Percentiles rank a stretch among this genome's conserved stretches.
Conservation (phyloP, 2,329 filamentous ascomycete species). For the Aaosphaeria pasadenensis region DNA sequence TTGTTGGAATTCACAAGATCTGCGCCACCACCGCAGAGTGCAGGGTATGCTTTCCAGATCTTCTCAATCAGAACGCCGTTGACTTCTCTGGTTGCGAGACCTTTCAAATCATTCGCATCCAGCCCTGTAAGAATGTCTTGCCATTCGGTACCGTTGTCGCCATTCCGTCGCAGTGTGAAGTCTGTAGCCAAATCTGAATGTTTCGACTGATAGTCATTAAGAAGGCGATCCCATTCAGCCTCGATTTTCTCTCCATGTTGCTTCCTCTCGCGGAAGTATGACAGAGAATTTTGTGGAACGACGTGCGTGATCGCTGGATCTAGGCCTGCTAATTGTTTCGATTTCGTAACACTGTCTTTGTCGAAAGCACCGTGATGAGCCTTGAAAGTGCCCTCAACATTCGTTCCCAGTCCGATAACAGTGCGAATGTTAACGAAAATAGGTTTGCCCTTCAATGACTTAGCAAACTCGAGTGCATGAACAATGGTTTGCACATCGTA, state of each 20-base stretch:
- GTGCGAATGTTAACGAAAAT: conserved; percentile 1
- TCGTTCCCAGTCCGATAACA: not conserved
- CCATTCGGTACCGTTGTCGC: no score
- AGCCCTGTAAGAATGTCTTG: no score
- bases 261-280: not conserved
- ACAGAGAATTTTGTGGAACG: not conserved
- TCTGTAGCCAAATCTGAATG: not conserved
- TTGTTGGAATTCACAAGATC: not conserved
- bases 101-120: no score
- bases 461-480: not conserved
- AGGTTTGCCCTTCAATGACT: not conserved
- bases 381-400: not conserved
- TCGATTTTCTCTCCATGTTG: not conserved
- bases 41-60: not conserved
- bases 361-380: not conserved
- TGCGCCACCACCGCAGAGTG: not conserved
- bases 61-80: not conserved
- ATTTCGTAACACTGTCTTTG: not conserved
- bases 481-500: not conserved
- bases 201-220: not conserved
- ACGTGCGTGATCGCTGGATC: not conserved
- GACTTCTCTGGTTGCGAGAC: not conserved
- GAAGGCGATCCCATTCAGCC: not conserved
- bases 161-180: not conserved
- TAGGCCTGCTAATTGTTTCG: not conserved